Evolutionary conservation across 176 grass and related monocot genomes (phyloP), one percentile per base, ranked within the genome.

Genomic region (Coix lacrymajobi): DNA sequence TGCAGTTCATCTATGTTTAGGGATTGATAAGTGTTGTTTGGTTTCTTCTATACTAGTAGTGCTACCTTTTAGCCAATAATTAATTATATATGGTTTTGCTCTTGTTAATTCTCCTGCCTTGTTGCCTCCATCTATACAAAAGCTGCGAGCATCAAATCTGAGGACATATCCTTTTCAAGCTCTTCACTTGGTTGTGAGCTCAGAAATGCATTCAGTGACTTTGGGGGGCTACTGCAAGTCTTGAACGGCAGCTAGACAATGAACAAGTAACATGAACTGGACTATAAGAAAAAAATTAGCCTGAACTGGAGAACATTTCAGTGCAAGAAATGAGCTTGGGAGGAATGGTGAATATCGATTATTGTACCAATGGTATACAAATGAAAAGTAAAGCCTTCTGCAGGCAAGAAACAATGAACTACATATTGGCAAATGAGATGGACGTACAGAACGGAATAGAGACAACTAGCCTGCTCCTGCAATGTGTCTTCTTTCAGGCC

Each of bases 1-100:
- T 89, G 89, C 89, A 91, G 92, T 94, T 85, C 79, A 85, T 91
- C 90, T 84, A 78, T 86, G 89, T 86, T 81, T 91, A 94, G 92
- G 86, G 82, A 81, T 86, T 82, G 81, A 83, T 86, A 85, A 87
- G 57, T 87, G 77, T 28, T 75, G 78, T 81, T 57, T 94, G 65
- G 78, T 84, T 85, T 91, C 62, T 82, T 91, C 52, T 82, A 84
- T 85, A 91, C 85, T 87, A 58, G 49, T 58, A 75, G 37, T 46
- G 16, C 60, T 75, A 76, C 85, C 44, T 48, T 82, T 73, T 86
- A 86, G 79, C 38, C 13, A 68, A 67, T 65, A 72, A 78, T 83
- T 79, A 28, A 29, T 62, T 28, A 28, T 57, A 66, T 69, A 31
- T 63, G 15, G 11, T 16, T 30, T 20, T 66, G 26, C 57, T 41